Evolutionary conservation across 768 basidiomycete genomes (phyloP).

Genomic region (Hirschioporus abietinus): DNA sequence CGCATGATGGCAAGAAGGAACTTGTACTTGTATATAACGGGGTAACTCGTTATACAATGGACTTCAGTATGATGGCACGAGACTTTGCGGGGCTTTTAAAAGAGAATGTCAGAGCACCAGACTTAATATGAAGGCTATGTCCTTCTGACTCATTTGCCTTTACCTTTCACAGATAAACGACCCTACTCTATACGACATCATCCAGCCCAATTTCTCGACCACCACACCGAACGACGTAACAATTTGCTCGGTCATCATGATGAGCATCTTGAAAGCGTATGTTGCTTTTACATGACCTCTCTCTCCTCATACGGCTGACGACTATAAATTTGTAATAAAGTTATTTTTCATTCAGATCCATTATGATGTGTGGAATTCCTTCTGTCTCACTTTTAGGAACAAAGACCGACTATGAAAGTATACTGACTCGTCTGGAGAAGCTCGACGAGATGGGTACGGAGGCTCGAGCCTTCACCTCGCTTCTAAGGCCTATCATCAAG

Average conservation of each 20-base stretch:
- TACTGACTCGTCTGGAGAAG: slow-evolving; percentile 33
- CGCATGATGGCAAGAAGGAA: slow-evolving; percentile 27
- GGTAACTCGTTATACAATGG: slow-evolving; percentile 18
- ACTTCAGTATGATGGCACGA: slow-evolving; percentile 27
- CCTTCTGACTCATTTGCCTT: not conserved
- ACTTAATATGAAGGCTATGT: slow-evolving; percentile 4
- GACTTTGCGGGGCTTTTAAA: slow-evolving; percentile 10
- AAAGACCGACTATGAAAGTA: slow-evolving; percentile 32
- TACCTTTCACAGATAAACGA: slow-evolving; percentile 11
- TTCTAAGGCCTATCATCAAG: slow-evolving; percentile 35
- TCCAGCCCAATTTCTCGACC: slow-evolving; percentile 39
- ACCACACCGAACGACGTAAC: slow-evolving; percentile 35
- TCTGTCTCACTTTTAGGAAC: slow-evolving; percentile 39
- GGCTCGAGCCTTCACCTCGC: slow-evolving; percentile 31
- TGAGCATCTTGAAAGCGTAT: slow-evolving; percentile 33
- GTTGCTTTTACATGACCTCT: not conserved
- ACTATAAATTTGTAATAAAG: not conserved
- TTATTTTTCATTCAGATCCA: slow-evolving; percentile 33
- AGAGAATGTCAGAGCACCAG: slow-evolving; percentile 3
- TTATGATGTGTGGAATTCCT: slow-evolving; percentile 35
- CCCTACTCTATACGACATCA: slow-evolving; percentile 31
- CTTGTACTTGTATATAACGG: slow-evolving; percentile 21
- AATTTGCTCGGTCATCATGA: slow-evolving; percentile 35
- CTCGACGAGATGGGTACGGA: slow-evolving; percentile 32
- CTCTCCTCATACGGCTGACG: not conserved